A percentile compares a stretch with the other conserved stretches of the same genome.
Evolutionary conservation across 73 alveolate genomes (phyloP).

Genomic region (Halteria grandinella): DNA sequence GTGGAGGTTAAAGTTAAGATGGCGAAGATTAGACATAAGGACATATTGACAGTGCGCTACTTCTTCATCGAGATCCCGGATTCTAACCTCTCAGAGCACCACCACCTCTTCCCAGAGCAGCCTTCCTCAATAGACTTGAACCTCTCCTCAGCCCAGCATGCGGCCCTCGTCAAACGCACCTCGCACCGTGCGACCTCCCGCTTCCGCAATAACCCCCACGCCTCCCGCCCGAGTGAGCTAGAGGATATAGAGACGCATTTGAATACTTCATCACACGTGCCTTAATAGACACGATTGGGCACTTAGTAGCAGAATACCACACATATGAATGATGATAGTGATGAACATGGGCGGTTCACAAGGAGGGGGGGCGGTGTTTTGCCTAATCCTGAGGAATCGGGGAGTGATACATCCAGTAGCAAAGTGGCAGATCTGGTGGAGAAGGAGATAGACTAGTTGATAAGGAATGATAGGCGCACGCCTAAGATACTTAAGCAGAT

Average conservation of each 20-base stretch:
- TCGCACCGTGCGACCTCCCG: no score
- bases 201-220: no score
- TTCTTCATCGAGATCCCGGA: conserved; percentile 18
- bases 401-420: conserved; percentile 8
- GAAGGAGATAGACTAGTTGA: conserved; percentile 17
- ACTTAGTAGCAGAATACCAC: background rate
- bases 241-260: no score
- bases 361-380: background rate
- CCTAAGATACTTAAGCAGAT: conserved; percentile 35
- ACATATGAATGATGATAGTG: background rate
- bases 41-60: conserved; percentile 16
- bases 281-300: background rate
- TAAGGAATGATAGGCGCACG: conserved; percentile 41
- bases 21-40: background rate
- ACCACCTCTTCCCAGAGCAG: no score
- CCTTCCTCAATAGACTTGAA: no score
- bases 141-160: no score
- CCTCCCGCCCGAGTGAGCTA: no score
- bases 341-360: background rate
- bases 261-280: background rate
- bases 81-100: background rate
- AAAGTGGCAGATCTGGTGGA: conserved; percentile 1
- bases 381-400: background rate
- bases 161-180: no score
- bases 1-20: conserved; percentile 15